These are phyloP conservation scores for Penicillium arizonense DNA, from an alignment of 495 filamentous ascomycete species.

Conservation along the genomic window DNA sequence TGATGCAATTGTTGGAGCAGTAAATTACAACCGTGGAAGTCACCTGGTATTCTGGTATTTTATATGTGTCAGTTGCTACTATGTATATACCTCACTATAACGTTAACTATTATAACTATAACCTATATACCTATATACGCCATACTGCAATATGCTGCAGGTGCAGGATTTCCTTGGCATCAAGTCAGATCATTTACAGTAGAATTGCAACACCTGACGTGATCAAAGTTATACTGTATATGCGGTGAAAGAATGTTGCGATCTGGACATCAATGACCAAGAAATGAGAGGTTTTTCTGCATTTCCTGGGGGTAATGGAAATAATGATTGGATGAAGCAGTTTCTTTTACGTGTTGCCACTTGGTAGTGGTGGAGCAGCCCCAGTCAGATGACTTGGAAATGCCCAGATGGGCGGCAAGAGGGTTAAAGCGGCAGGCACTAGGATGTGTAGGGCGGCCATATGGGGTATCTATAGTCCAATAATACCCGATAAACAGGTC, in stretches of 20 bases:
- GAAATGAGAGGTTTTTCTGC: constrained; percentile 17
- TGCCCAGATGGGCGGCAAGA: constrained; percentile 5
- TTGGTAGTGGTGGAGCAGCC: constrained; percentile 8
- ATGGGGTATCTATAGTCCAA: background rate
- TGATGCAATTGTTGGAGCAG: constrained; percentile 9
- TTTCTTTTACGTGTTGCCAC: constrained; percentile 45
- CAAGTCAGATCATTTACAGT: background rate
- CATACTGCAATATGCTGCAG: no score
- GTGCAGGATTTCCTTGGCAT: background rate
- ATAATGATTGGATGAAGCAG: constrained; percentile 28
- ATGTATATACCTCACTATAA: no score
- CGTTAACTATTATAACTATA: no score
- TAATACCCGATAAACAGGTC: background rate
- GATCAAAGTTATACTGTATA: background rate
- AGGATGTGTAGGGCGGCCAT: background rate
- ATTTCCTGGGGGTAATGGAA: constrained; percentile 30
- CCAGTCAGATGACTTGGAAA: constrained; percentile 8
- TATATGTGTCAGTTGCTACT: background rate
- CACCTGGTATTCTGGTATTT: background rate
- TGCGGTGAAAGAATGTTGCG: constrained; percentile 10
- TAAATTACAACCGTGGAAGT: background rate
- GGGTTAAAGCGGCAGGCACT: background rate
- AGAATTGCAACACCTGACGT: background rate
- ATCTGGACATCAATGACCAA: constrained; percentile 6
- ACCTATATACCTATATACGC: no score